Percentiles rank a stretch among this genome's conserved stretches.
Evolutionary conservation across 257 asterid species (phyloP).

Genomic region (Solanum ossicruentum): DNA sequence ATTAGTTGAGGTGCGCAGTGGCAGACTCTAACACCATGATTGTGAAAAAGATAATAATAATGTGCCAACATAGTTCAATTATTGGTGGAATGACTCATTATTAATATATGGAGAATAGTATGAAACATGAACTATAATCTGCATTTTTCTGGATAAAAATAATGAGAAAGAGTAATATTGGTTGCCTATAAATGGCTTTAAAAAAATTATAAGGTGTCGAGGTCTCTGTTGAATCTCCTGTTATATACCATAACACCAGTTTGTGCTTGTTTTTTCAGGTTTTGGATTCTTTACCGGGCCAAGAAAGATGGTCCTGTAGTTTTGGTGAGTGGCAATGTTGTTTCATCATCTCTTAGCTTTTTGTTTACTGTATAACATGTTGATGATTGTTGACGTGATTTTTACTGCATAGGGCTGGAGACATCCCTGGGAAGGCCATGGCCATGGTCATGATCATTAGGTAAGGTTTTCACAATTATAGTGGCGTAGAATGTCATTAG

Average conservation of each 20-base stretch:
- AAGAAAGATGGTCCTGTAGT: conserved; percentile 92
- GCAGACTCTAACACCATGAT: background rate
- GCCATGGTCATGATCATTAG: conserved; percentile 52
- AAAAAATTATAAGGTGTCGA: background rate
- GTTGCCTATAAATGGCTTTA: background rate
- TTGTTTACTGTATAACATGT: background rate
- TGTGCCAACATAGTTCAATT: background rate
- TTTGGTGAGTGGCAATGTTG: conserved; percentile 38
- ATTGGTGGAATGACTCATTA: background rate
- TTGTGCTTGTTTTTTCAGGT: conserved; percentile 32
- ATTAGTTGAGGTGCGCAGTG: background rate
- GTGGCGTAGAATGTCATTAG: background rate
- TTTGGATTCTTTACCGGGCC: conserved; percentile 84
- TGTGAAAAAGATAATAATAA: background rate
- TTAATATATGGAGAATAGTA: background rate
- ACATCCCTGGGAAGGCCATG: conserved; percentile 97
- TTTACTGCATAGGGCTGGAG: conserved; percentile 64
- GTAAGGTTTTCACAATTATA: background rate
- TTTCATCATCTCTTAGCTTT: background rate
- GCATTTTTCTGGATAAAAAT: background rate
- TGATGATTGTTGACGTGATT: background rate
- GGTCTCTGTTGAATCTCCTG: background rate
- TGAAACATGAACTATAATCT: background rate
- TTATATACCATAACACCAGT: background rate
- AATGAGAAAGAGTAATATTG: background rate